Conservation (phyloP, 805 yeast species). For the Groenewaldozyma tartarivorans region DNA sequence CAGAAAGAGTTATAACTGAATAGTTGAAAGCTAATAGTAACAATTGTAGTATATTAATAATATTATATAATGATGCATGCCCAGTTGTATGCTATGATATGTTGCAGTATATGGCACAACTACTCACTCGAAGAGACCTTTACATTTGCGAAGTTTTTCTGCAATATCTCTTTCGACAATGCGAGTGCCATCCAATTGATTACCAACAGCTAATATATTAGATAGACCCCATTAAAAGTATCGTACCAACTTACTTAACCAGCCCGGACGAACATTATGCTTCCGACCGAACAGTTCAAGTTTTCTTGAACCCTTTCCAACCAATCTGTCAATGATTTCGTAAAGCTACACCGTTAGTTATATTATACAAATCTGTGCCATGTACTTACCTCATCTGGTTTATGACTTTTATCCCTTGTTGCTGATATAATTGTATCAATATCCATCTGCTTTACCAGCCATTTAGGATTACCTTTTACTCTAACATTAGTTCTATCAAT, state of each 20-base stretch:
- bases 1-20: too few species aligned
- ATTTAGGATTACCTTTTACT: slow-evolving; percentile 64
- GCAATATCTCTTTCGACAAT: slow-evolving; percentile 36
- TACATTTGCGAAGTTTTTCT: neutral
- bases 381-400: slow-evolving; percentile 69
- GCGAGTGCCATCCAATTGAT: slow-evolving; percentile 55
- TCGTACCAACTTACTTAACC: slow-evolving; percentile 49
- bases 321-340: slow-evolving; percentile 75
- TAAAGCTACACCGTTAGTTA: slow-evolving; percentile 35
- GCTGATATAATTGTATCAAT: slow-evolving; percentile 70
- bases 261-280: slow-evolving; percentile 79
- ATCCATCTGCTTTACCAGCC: slow-evolving; percentile 62
- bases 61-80: too few species aligned
- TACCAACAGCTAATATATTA: slow-evolving; percentile 47
- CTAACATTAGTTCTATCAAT: slow-evolving; percentile 7
- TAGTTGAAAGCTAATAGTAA: too few species aligned
- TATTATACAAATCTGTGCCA: neutral
- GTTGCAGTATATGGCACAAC: too few species aligned
- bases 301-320: slow-evolving; percentile 67
- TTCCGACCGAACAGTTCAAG: slow-evolving; percentile 84
- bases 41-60: too few species aligned
- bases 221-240: slow-evolving; percentile 6
- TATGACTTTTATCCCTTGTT: slow-evolving; percentile 81
- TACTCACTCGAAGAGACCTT: neutral
- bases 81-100: too few species aligned